phyloP scores from a whole-genome alignment of 495 filamentous ascomycete species.

The Penicillium maclennaniae region DNA sequence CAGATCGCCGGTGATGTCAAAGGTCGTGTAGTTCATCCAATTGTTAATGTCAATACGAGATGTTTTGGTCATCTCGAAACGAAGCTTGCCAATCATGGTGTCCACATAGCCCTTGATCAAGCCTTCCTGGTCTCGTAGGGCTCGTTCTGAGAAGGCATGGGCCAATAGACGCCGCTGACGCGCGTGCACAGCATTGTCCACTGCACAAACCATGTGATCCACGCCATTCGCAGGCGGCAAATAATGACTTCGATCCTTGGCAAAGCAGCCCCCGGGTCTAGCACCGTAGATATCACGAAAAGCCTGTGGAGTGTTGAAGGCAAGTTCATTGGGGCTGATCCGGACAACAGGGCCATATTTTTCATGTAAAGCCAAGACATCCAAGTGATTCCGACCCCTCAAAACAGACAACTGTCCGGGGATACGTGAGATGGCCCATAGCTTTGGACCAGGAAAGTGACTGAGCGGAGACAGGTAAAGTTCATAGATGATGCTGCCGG shows the following conservation, averaged over 20 bases:
- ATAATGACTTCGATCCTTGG: constrained; percentile 22
- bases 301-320: constrained; percentile 50
- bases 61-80: constrained; percentile 1
- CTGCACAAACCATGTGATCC: constrained; percentile 18
- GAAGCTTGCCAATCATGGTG: constrained; percentile 33
- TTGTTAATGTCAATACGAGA: constrained; percentile 19
- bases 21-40: constrained; percentile 39
- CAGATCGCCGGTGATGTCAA: constrained; percentile 48
- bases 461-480: constrained; percentile 49
- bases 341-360: constrained; percentile 51
- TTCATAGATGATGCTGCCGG: constrained; percentile 36
- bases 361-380: constrained; percentile 26
- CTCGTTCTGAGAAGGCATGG: constrained; percentile 45
- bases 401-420: constrained; percentile 27
- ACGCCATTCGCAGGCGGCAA: constrained; percentile 21
- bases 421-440: constrained; percentile 38
- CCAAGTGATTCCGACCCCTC: constrained; percentile 20
- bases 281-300: constrained; percentile 57
- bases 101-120: constrained; percentile 38
- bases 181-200: constrained; percentile 27
- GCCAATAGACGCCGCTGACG: constrained; percentile 39
- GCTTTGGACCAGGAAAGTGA: constrained; percentile 49
- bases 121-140: constrained; percentile 36
- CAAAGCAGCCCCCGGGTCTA: constrained; percentile 31
- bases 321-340: constrained; percentile 51